phyloP scores from a whole-genome alignment of 75 land plant species.

The Pinus albicaulis region DNA sequence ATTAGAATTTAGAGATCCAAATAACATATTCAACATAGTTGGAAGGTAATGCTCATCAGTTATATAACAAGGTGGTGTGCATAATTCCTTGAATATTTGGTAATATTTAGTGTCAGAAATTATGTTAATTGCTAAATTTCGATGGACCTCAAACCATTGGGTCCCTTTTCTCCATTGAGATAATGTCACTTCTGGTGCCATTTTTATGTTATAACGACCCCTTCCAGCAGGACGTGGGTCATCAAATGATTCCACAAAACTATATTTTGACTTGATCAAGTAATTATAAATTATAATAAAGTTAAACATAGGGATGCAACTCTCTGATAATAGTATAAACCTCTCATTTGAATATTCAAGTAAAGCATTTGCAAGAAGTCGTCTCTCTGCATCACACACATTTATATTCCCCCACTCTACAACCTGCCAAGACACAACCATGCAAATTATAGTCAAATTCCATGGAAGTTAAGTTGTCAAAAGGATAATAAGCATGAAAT shows the following conservation, averaged over 20 bases:
- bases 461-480: too few species aligned
- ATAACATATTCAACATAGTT: slow-evolving; percentile 49
- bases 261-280: slow-evolving; percentile 38
- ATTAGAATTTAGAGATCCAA: slow-evolving; percentile 35
- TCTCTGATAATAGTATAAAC: slow-evolving; percentile 63
- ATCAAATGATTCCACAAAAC: slow-evolving; percentile 66
- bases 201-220: slow-evolving; percentile 50
- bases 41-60: slow-evolving; percentile 68
- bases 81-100: slow-evolving; percentile 54
- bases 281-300: slow-evolving; percentile 50
- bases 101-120: slow-evolving; percentile 52
- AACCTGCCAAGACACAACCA: slow-evolving; percentile 16
- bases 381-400: slow-evolving; percentile 71
- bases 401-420: slow-evolving; percentile 63
- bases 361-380: slow-evolving; percentile 69
- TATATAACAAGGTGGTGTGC: slow-evolving; percentile 57
- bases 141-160: slow-evolving; percentile 55
- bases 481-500: too few species aligned
- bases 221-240: slow-evolving; percentile 58
- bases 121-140: slow-evolving; percentile 44
- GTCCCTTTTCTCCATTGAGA: slow-evolving; percentile 56
- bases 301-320: slow-evolving; percentile 59
- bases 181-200: slow-evolving; percentile 57
- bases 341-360: slow-evolving; percentile 67
- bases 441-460: too few species aligned